Percentiles rank a stretch among this genome's conserved stretches.
phyloP scores from a whole-genome alignment of 257 asterid species.

The Solanum piurae region DNA sequence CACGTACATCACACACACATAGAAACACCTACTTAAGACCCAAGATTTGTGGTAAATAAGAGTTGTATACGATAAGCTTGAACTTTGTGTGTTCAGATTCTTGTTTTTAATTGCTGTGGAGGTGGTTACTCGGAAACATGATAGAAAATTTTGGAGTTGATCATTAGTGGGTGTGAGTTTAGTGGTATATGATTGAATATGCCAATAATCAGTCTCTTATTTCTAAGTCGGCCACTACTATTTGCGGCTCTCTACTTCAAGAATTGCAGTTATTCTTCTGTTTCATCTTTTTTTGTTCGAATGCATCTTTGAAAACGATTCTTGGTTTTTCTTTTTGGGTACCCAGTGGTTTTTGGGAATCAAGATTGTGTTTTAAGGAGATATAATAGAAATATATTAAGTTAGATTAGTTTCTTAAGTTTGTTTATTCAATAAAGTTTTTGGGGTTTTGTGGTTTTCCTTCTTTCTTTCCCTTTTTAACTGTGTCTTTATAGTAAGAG shows the following conservation, averaged over 20 bases:
- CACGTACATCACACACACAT: background rate
- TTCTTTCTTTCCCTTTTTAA: background rate
- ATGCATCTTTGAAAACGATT: background rate
- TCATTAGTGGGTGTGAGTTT: background rate
- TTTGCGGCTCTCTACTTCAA: constrained; percentile 52
- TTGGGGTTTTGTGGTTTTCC: background rate
- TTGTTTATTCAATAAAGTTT: background rate
- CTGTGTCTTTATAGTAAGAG: background rate
- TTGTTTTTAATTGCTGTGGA: background rate
- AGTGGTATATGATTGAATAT: background rate
- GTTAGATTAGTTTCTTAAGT: background rate
- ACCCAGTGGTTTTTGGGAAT: background rate
- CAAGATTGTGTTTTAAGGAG: background rate
- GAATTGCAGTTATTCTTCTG: constrained; percentile 41
- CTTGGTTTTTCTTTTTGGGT: background rate
- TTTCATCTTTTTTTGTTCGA: background rate
- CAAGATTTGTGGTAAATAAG: background rate
- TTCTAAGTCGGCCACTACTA: constrained; percentile 45
- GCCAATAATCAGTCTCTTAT: background rate
- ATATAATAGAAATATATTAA: background rate
- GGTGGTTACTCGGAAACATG: background rate
- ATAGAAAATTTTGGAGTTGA: background rate
- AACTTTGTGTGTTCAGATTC: background rate
- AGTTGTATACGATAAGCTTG: background rate
- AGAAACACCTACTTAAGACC: background rate